Evolutionary conservation across 164 flowering plant genomes (phyloP).

Genomic region (Cinnamomum chago): DNA sequence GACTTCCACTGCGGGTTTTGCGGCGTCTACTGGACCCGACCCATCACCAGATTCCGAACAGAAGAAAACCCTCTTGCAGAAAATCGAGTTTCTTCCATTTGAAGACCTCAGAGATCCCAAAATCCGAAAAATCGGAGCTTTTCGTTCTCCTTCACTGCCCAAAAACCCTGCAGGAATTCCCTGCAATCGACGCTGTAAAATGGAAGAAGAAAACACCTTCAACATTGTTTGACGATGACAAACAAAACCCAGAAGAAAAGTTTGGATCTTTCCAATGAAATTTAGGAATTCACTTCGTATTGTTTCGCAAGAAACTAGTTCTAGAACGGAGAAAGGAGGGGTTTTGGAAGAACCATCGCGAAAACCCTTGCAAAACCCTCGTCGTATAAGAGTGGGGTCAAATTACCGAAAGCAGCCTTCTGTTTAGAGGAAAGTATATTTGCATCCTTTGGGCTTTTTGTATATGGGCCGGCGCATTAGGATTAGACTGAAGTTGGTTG

Average conservation of each 20-base stretch:
- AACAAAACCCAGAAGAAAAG: background rate
- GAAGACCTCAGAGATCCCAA: slow-evolving; percentile 35
- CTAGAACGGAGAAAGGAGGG: background rate
- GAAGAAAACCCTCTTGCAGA: slow-evolving; percentile 41
- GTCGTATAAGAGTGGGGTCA: background rate
- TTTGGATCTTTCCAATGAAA: background rate
- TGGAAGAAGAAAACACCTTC: slow-evolving; percentile 39
- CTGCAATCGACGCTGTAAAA: slow-evolving; percentile 19
- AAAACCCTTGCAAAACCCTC: slow-evolving; percentile 3
- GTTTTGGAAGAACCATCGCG: background rate
- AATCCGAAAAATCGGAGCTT: slow-evolving; percentile 26
- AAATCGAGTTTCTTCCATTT: slow-evolving; percentile 24
- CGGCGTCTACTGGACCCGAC: slow-evolving; percentile 29
- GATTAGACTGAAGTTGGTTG: too few relatives aligned
- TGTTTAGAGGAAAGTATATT: too few relatives aligned
- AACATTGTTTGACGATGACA: slow-evolving; percentile 27
- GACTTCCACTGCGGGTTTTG: slow-evolving; percentile 29
- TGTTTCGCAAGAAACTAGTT: background rate
- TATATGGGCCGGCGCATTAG: too few relatives aligned
- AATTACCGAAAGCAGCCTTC: too few relatives aligned
- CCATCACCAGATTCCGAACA: slow-evolving; percentile 72
- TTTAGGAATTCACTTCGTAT: background rate
- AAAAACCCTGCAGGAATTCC: slow-evolving; percentile 6
- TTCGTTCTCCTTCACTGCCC: slow-evolving; percentile 18
- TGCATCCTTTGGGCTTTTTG: too few relatives aligned